Evolutionary conservation across 768 basidiomycete genomes (phyloP).

Genomic region (Wakefieldia striispora): DNA sequence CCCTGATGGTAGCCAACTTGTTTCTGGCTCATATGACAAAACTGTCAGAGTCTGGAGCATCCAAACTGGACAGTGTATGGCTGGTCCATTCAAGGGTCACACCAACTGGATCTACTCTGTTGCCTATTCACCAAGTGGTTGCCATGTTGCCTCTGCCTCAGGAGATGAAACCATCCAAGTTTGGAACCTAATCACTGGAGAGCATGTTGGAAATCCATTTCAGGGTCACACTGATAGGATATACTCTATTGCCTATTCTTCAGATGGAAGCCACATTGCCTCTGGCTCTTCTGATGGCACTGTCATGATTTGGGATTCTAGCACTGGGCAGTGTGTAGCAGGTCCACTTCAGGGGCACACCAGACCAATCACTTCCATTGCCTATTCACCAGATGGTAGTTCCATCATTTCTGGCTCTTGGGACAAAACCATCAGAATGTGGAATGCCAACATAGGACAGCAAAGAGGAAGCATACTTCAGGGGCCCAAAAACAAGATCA

Average conservation of each 20-base stretch:
- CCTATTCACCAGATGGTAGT: slow-evolving; percentile 18
- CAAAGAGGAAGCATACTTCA: neutral
- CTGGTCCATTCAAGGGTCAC: slow-evolving; percentile 10
- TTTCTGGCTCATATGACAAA: slow-evolving; percentile 2
- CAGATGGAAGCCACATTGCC: slow-evolving; percentile 21
- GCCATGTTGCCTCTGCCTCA: slow-evolving; percentile 17
- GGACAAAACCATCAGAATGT: slow-evolving; percentile 14
- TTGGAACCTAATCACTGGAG: slow-evolving; percentile 17
- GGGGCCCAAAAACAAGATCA: slow-evolving; percentile 2
- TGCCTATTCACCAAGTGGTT: slow-evolving; percentile 25
- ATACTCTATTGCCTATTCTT: slow-evolving; percentile 23
- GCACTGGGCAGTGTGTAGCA: slow-evolving; percentile 10
- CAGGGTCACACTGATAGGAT: slow-evolving; percentile 6
- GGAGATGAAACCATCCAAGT: slow-evolving; percentile 13
- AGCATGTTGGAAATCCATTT: slow-evolving; percentile 5
- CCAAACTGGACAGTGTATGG: slow-evolving; percentile 4
- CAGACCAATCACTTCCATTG: slow-evolving; percentile 1
- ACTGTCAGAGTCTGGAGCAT: slow-evolving; percentile 19
- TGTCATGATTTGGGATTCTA: slow-evolving; percentile 21
- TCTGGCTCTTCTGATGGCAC: slow-evolving; percentile 23
- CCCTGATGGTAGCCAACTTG: slow-evolving; percentile 10
- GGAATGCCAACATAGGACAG: slow-evolving; percentile 11
- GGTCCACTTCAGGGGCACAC: slow-evolving; percentile 18
- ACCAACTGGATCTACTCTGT: neutral
- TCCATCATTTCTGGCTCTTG: slow-evolving; percentile 14